Evolutionary conservation across 371 early-diverging fungal species (phyloP), one percentile per base, ranked within the genome.

Genomic region (Coemansia sp.): DNA sequence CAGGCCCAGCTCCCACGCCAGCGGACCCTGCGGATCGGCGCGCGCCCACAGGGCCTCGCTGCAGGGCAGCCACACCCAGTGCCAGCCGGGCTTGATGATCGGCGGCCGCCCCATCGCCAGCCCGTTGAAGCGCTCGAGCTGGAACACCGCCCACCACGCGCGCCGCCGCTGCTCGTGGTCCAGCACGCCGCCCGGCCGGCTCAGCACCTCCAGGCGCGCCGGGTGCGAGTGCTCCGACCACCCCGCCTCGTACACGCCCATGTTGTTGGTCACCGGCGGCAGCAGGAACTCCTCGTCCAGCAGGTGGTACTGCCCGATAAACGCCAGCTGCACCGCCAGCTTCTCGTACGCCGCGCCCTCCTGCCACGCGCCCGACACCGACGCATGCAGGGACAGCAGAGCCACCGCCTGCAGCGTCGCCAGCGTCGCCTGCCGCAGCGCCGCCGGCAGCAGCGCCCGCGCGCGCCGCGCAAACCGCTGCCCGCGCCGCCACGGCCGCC

Each of bases 1-100:
- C 55, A 74, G 54, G 1, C 75, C 75, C 65, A 74, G 58, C 30
- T 74, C 75, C 70, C 75, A 74, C 3, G 70, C 65, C 36, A 74
- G 66, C 32, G 65, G 45, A 14, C 70, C 70, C 4, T 49, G 31
- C 10, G 75, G 75, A 36, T 71, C 53, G 6, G 65, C 70, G 10
- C 50, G 47, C 4, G 66, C 59, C 75, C 75, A 75, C 59, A 75
- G 62, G 5, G 54, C 63, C 45, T 75, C 75, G 53, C 57, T 56
- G 59, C 75, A 75, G 5, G 75, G 75, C 31, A 75, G 63, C 75
- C 75, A 75, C 14, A 75, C 75, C 75, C 75, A 75, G 54, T 75
- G 75, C 75, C 75, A 75, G 13, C 75, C 75, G n/a, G 72, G 75
- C 48, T 75, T 75, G 55, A 75, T 75, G 14, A 75, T 75, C 0